phyloP scores from a whole-genome alignment of 257 asterid genomes.

The Cynanchum wilfordii region DNA sequence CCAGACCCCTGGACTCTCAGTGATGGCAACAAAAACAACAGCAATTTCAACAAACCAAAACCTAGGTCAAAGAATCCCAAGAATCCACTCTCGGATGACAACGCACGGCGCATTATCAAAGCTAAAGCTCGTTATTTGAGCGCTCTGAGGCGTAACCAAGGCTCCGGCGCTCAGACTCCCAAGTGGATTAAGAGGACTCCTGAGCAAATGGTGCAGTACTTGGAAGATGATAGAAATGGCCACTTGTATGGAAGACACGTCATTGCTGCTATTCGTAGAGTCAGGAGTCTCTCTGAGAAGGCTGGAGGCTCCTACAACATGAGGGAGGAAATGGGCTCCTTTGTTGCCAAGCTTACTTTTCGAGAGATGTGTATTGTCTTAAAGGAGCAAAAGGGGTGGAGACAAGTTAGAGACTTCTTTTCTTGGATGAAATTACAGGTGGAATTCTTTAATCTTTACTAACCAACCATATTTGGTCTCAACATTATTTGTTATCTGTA shows the following conservation, averaged over 20 bases:
- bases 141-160: conserved; percentile 74
- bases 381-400: conserved; percentile 93
- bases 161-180: conserved; percentile 83
- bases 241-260: conserved; percentile 82
- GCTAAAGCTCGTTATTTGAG: conserved; percentile 79
- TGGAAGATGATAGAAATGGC: conserved; percentile 87
- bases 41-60: conserved; percentile 44
- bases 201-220: conserved; percentile 81
- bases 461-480: neutral
- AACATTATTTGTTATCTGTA: neutral
- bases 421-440: conserved; percentile 98
- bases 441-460: neutral
- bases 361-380: conserved; percentile 90
- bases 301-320: conserved; percentile 63
- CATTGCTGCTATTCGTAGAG: conserved; percentile 82
- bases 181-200: conserved; percentile 88
- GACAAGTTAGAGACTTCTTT: conserved; percentile 86
- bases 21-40: conserved; percentile 50
- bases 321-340: conserved; percentile 77
- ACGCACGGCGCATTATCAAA: conserved; percentile 92
- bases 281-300: conserved; percentile 62
- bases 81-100: conserved; percentile 78
- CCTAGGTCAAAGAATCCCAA: conserved; percentile 72
- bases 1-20: conserved; percentile 93
- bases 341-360: conserved; percentile 79